phyloP scores from a whole-genome alignment of 164 flowering plant species.

The Dillenia suffruticosa region DNA sequence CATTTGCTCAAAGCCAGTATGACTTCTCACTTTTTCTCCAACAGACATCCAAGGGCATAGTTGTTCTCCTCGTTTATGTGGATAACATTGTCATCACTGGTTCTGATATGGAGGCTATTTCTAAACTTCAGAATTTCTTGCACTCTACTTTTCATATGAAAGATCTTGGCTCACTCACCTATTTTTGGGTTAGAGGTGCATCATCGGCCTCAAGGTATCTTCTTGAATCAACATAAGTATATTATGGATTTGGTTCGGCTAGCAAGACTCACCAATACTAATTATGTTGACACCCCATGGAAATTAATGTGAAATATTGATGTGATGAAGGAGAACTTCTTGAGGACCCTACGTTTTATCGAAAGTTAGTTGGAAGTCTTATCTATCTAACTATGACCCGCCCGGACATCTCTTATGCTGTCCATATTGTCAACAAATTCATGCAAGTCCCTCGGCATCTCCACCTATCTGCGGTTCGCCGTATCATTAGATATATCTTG shows the following conservation, averaged over 20 bases:
- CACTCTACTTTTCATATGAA: neutral
- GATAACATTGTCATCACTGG: neutral
- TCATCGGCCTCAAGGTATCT: neutral
- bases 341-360: too few relatives aligned
- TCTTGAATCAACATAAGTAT: neutral
- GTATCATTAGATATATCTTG: too few relatives aligned
- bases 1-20: neutral
- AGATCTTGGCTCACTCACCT: neutral
- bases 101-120: neutral
- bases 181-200: neutral
- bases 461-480: too few relatives aligned
- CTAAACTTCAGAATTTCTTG: neutral
- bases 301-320: neutral
- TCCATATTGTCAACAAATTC: too few relatives aligned
- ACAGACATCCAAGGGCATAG: neutral
- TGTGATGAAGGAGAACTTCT: too few relatives aligned
- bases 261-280: neutral
- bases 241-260: neutral
- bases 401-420: too few relatives aligned
- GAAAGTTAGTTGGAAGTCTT: too few relatives aligned
- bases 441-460: too few relatives aligned
- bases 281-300: neutral
- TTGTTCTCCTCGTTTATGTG: conserved; percentile 2
- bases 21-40: conserved; percentile 2
- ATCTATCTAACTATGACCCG: too few relatives aligned